Conservation (phyloP, 2,329 filamentous ascomycete genomes). For the Pyrenophora seminiperda region DNA sequence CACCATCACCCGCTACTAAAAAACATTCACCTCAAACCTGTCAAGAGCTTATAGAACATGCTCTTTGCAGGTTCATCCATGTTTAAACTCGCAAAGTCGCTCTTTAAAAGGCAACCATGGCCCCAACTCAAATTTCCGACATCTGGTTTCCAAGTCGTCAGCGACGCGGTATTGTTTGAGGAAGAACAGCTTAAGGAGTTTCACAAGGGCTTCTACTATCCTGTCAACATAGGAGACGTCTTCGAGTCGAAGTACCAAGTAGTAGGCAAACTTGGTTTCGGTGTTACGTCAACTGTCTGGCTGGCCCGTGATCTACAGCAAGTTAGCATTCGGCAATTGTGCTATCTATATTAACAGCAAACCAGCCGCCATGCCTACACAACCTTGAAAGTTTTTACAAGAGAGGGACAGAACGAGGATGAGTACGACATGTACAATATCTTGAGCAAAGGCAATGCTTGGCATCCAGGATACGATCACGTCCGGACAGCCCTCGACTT, state of each 20-base stretch:
- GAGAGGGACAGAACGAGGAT: conserved; percentile 7
- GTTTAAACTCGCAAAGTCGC: conserved; percentile 14
- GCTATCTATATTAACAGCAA: conserved; percentile 2
- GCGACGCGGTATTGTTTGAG: conserved; percentile 8
- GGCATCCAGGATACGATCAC: conserved; percentile 37
- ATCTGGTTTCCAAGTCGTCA: conserved; percentile 18
- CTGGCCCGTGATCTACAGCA: conserved; percentile 19
- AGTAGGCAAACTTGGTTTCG: conserved; percentile 23
- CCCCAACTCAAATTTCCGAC: conserved; percentile 16
- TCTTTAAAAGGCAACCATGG: conserved; percentile 20
- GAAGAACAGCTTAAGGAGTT: conserved; percentile 20
- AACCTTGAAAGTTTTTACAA: conserved; percentile 15
- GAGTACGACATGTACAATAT: conserved; percentile 14
- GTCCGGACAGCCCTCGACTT: conserved; percentile 41
- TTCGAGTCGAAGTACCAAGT: conserved; percentile 20
- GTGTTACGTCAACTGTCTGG: conserved; percentile 20
- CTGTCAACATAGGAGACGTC: conserved; percentile 20
- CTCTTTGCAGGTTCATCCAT: conserved; percentile 11
- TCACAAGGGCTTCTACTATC: conserved; percentile 7
- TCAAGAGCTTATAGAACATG: conserved; percentile 8
- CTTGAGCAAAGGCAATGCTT: conserved; percentile 13
- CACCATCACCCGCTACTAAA: conserved; percentile 13
- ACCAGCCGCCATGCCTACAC: conserved; percentile 12
- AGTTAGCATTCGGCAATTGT: conserved; percentile 3
- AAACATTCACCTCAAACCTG: conserved; percentile 11